Evolutionary conservation across 768 basidiomycete genomes (phyloP).

Genomic region (Trichaptum fuscoviolaceum): DNA sequence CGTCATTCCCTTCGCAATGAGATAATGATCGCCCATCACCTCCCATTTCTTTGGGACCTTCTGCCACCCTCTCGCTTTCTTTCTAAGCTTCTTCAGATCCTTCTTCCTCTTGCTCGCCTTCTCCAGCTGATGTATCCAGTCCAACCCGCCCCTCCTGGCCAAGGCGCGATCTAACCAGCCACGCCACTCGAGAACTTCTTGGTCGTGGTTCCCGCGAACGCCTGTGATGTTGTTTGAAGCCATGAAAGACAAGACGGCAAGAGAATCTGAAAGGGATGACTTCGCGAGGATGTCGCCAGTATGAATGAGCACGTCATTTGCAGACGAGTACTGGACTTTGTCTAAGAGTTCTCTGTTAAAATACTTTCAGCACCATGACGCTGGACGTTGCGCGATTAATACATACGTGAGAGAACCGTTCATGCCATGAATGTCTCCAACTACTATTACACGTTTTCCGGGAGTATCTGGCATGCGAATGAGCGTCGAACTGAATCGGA

Average conservation of each 20-base stretch:
- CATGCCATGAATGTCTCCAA: constrained; percentile 92
- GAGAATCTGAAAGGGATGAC: constrained; percentile 45
- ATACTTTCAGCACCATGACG: constrained; percentile 3
- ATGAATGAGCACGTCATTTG: constrained; percentile 68
- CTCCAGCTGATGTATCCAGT: constrained; percentile 54
- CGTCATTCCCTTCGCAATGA: constrained; percentile 63
- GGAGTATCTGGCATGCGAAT: neutral
- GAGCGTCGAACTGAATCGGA: neutral
- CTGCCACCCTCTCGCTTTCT: constrained; percentile 32
- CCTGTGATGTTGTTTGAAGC: constrained; percentile 59
- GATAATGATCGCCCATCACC: constrained; percentile 72
- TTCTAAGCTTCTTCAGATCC: constrained; percentile 34
- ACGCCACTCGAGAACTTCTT: constrained; percentile 85
- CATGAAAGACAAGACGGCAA: constrained; percentile 63
- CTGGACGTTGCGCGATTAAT: neutral
- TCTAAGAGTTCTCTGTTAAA: constrained; percentile 52
- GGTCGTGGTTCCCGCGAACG: constrained; percentile 94
- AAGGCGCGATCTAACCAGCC: constrained; percentile 80
- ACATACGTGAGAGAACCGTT: constrained; percentile 59
- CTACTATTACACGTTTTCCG: constrained; percentile 54
- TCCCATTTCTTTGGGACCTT: constrained; percentile 64
- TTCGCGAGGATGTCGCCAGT: constrained; percentile 82
- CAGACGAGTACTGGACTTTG: constrained; percentile 53
- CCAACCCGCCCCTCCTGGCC: constrained; percentile 34
- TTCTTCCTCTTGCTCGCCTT: constrained; percentile 25